Conservation (phyloP, 257 asterid genomes). For the Solanum paucissectum region DNA sequence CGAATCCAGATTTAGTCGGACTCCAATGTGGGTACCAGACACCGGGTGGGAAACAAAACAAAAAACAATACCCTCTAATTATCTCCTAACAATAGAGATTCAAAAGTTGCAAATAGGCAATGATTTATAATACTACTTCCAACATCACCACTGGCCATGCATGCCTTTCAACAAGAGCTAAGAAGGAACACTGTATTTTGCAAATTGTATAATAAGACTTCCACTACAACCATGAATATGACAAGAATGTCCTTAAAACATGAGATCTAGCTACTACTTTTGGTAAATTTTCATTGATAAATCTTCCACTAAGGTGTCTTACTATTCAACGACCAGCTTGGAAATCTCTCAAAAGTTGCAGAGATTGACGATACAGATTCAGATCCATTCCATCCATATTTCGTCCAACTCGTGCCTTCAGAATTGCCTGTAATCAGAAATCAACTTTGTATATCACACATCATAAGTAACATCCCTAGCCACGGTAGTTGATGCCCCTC, state of each 20-base stretch:
- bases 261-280: not conserved
- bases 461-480: not conserved
- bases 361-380: constrained; percentile 67
- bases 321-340: constrained; percentile 40
- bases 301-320: constrained; percentile 9
- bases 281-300: not conserved
- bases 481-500: not conserved
- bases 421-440: constrained; percentile 43
- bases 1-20: not conserved
- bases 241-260: not conserved
- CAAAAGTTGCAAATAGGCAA: not conserved
- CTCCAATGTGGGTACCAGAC: not conserved
- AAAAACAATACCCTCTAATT: not conserved
- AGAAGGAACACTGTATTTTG: not conserved
- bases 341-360: constrained; percentile 61
- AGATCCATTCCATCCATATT: constrained; percentile 89
- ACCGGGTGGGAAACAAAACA: not conserved
- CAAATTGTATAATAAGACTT: not conserved
- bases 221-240: not conserved
- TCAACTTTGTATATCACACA: not conserved
- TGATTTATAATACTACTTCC: not conserved
- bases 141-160: not conserved
- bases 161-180: not conserved
- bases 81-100: not conserved
- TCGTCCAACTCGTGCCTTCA: constrained; percentile 89